These are phyloP conservation scores for Withania somnifera DNA, from an alignment of 305 asterid genomes.

Conservation along the genomic window DNA sequence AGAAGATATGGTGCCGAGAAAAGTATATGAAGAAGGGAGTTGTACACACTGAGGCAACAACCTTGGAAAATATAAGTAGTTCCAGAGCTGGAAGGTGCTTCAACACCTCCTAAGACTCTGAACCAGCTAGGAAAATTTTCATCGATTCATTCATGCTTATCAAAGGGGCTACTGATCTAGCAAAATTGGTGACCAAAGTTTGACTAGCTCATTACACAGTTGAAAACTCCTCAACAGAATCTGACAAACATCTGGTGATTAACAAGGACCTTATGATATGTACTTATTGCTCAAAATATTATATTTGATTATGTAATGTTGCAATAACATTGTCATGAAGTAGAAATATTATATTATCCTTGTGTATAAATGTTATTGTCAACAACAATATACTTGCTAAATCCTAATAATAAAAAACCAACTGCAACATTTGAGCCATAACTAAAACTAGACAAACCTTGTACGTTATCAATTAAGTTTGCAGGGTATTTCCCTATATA, in stretches of 20 bases:
- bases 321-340: background rate
- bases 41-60: background rate
- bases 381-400: background rate
- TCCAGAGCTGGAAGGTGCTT: too few species aligned
- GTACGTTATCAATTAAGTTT: too few species aligned
- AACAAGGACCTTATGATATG: background rate
- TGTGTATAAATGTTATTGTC: background rate
- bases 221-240: background rate
- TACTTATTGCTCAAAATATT: background rate
- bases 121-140: conserved; percentile 37
- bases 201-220: background rate
- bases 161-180: conserved; percentile 23
- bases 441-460: too few species aligned
- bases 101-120: too few species aligned
- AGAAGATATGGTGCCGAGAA: background rate
- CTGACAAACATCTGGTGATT: background rate
- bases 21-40: background rate
- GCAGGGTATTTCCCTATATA: too few species aligned
- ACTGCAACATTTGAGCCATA: background rate
- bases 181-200: background rate
- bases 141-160: conserved; percentile 25
- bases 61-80: too few species aligned
- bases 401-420: too few species aligned
- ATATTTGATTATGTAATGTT: background rate
- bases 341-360: background rate